Evolutionary conservation across 1,284 basidiomycete genomes (phyloP).

Genomic region (Cryptococcus floricola): DNA sequence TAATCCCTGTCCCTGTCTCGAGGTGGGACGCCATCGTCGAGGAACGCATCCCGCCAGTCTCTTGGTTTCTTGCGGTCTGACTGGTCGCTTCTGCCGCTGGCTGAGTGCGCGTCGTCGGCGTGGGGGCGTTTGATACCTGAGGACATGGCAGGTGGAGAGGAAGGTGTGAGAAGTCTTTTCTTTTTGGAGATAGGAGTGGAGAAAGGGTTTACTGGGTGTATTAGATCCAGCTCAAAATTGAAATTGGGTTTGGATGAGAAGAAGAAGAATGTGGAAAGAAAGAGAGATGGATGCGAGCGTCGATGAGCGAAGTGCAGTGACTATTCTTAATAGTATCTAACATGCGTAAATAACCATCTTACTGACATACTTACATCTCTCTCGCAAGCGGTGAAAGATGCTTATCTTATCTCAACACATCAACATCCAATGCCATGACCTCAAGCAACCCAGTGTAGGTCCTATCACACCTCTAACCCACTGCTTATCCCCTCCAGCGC

Average conservation of each 20-base stretch:
- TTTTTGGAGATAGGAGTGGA: conserved; percentile 1
- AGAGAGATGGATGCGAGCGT: background rate
- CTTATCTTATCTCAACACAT: too few species aligned
- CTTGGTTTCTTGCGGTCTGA: conserved; percentile 56
- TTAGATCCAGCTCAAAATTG: background rate
- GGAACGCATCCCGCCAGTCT: conserved; percentile 72
- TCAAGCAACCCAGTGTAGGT: too few species aligned
- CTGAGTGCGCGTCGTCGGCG: conserved; percentile 44
- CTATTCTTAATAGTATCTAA: too few species aligned
- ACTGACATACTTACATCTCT: too few species aligned
- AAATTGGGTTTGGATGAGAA: background rate
- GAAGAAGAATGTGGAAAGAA: background rate
- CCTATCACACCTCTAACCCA: too few species aligned
- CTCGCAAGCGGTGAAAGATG: too few species aligned
- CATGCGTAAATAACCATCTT: too few species aligned
- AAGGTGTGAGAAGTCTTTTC: conserved; percentile 22
- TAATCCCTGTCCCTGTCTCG: conserved; percentile 10
- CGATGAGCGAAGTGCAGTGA: too few species aligned
- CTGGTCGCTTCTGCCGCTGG: conserved; percentile 12
- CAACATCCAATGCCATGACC: too few species aligned
- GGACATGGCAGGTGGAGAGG: conserved; percentile 17
- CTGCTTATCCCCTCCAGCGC: too few species aligned
- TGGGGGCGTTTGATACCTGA: conserved; percentile 34
- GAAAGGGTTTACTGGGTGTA: conserved; percentile 19
- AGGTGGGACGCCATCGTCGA: conserved; percentile 46